Base-by-base conservation (phyloP, 306 rosid genomes). In the Ziziphus jujuba region DNA sequence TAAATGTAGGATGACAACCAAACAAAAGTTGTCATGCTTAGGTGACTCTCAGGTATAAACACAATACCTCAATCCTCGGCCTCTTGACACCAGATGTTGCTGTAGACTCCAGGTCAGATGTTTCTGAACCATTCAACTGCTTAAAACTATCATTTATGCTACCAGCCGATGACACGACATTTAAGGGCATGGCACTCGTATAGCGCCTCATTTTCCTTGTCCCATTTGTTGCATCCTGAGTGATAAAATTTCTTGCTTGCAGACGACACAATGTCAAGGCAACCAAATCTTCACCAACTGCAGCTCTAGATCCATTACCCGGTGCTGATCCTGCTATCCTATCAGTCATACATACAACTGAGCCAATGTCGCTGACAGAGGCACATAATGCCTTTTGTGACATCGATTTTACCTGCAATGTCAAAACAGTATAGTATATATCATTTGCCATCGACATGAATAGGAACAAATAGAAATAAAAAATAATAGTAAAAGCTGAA, bases 311-410 rank as follows among this genome's bases (percentile, higher is more conserved):
- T 79, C 97, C 97, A 80, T 87, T 88, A 15, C 91, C 96, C 17
- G 96, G 99, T 17, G 96, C 91, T 45, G 99, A 88, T 76, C 95
- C 97, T 66, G 97, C 96, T 80, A 90, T 88, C 74, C 87, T 88
- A 82, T 93, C 99, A 78, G 71, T 85, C 99, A 93, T 84, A 68
- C 87, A 86, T 56, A 93, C 91, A 56, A 93, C 95, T 21, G 97
- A 90, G 36, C 90, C 85, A 59, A 93, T 85, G 78, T 87, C 95
- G 70, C 79, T 73, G 71, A 86, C 96, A 23, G 99, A 86, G n/a
- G 95, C 85, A 86, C 69, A 77, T 67, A 90, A 82, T 75, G 90
- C 64, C 72, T 73, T 69, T 54, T 79, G 69, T 36, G 99, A 86
- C 80, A 88, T 79, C 68, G 97, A 90, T 63, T 90, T 88, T 59